Percentiles rank a stretch among this genome's conserved stretches.
Evolutionary conservation across 2,329 filamentous ascomycete species (phyloP).

Genomic region (Fusarium sp.): DNA sequence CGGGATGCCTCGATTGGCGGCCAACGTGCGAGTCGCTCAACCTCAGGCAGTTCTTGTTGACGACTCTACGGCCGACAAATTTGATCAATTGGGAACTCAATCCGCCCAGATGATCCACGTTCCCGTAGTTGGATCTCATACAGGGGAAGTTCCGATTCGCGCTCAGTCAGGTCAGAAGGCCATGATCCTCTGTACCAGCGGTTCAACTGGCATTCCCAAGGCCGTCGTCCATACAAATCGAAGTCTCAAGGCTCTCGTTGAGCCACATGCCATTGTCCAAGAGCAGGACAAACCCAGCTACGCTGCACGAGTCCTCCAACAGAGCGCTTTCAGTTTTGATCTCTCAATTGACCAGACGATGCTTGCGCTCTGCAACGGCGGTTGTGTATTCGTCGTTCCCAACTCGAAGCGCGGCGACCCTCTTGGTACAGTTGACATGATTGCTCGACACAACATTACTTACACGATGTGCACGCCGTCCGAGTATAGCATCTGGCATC

Average conservation of each 20-base stretch:
- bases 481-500: conserved; percentile 16
- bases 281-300: neutral
- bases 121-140: neutral
- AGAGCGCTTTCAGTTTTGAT: conserved; percentile 27
- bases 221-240: neutral
- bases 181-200: conserved; percentile 22
- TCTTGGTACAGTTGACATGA: conserved; percentile 6
- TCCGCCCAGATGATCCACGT: neutral
- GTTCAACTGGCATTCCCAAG: conserved; percentile 19
- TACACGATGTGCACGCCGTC: conserved; percentile 10
- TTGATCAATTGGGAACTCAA: neutral
- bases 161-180: neutral
- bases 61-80: neutral
- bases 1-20: neutral
- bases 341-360: conserved; percentile 18
- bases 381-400: conserved; percentile 3
- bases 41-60: conserved; percentile 11
- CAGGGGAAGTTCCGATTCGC: neutral
- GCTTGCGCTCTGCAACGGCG: conserved; percentile 10
- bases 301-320: conserved; percentile 6
- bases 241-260: conserved; percentile 1
- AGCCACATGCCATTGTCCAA: conserved; percentile 2
- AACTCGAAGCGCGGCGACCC: conserved; percentile 1
- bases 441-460: conserved; percentile 1
- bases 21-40: conserved; percentile 2